Evolutionary conservation across 2,329 filamentous ascomycete genomes (phyloP), one percentile per base, ranked within the genome.

Genomic region (Tricladium varicosporioides): DNA sequence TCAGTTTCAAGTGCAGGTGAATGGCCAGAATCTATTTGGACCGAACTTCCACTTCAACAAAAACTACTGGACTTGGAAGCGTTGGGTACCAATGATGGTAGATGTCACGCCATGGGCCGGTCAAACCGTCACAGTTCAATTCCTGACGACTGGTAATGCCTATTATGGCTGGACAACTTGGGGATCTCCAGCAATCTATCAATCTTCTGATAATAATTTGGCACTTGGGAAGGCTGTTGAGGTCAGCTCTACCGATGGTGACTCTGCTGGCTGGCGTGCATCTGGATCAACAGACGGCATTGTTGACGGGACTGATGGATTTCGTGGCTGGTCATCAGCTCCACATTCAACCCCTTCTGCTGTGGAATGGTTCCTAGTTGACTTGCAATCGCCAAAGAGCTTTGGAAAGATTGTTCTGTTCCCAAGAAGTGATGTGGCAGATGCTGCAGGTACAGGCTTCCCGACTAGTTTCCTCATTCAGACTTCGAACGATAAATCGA

Each of bases 21-120:
- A 62, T 27, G 57, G 57, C 1, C 45, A 56, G 14, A 18, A 15
- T 5, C 48, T 62, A 14, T 62, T 58, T 19, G 60, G 60, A 10
- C 46, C 43, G 8, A 33, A 40, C 14, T 51, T 62, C 33, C 57
- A 53, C 19, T 42, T 60, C 4, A 27, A 58, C 13, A 48, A 54
- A 19, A 58, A 56, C 15, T 60, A 58, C 31, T 62, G 54, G 54
- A 31, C 42, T 5, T 62, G 60, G 58, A 60, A 62, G 22, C 54
- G 52, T 8, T 62, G 58, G 52, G 52, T 60, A 5, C 54, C 58
- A 2, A 53, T 60, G 32, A 60, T 60, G 57, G 54, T 51, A 4
- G 60, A 62, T 32, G 27, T 60, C 2, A 62, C 60, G 1, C 40
- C 43, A 1, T 62, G 60, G 60, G 54, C 60, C 36, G 60, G 60